Conservation (phyloP, 192 early-diverging fungal genomes). For the Piromyces finnis region DNA sequence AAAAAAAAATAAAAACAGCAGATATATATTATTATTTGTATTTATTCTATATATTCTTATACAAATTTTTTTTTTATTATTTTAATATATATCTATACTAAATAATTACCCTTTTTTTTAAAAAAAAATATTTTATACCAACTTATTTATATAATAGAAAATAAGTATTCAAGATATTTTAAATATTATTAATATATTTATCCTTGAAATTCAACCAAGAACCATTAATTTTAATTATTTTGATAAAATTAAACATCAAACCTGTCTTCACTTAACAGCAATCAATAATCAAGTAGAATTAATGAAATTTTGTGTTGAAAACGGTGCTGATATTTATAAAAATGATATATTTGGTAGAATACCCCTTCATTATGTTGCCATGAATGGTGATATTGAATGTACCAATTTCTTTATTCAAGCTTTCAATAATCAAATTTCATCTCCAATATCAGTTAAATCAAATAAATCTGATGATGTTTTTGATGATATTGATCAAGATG, state of each 20-base stretch:
- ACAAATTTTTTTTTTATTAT: no score
- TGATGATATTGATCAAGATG: constrained; percentile 66
- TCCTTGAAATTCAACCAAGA: constrained; percentile 6
- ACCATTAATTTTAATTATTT: constrained; percentile 59
- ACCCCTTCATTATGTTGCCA: constrained; percentile 83
- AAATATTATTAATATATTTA: neutral
- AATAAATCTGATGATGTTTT: constrained; percentile 17
- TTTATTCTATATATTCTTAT: no score
- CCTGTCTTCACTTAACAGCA: constrained; percentile 73
- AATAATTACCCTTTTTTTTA: no score
- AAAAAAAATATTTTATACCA: no score
- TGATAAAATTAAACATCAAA: constrained; percentile 89
- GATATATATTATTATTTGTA: no score
- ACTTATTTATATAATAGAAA: neutral
- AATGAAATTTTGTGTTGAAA: constrained; percentile 30
- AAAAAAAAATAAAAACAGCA: no score
- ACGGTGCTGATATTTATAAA: constrained; percentile 11
- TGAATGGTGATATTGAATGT: constrained; percentile 60
- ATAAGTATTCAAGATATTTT: neutral
- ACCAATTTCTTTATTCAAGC: constrained; percentile 9
- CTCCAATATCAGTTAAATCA: constrained; percentile 22
- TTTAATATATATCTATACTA: neutral
- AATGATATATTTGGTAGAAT: constrained; percentile 75
- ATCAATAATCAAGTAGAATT: constrained; percentile 58
- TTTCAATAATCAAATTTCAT: constrained; percentile 25